Conservation (phyloP, 2,329 filamentous ascomycete species). For the Calonectria multiphialidica region DNA sequence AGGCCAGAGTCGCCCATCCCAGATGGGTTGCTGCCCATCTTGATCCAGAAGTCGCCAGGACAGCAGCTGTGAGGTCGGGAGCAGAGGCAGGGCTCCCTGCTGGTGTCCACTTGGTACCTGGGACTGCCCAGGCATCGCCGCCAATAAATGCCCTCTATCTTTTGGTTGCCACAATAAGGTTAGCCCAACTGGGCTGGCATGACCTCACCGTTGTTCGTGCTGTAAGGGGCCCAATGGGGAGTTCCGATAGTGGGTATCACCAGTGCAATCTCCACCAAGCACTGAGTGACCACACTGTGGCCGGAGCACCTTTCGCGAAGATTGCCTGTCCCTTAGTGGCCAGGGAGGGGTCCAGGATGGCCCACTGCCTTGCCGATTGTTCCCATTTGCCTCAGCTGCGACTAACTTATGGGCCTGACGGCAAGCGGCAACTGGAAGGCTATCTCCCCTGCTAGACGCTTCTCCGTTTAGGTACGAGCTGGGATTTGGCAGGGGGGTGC, state of each 20-base stretch:
- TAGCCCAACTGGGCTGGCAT: slow-evolving; percentile 26
- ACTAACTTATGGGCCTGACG: slow-evolving; percentile 4
- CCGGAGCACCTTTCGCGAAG: not conserved
- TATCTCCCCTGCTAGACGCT: not conserved
- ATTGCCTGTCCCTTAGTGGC: not conserved
- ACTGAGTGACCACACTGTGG: slow-evolving; percentile 14
- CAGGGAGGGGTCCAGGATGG: not conserved
- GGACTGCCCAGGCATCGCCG: not conserved
- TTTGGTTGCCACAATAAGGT: slow-evolving; percentile 23
- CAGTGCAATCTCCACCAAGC: not conserved
- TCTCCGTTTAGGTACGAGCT: not conserved
- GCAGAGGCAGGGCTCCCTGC: not conserved
- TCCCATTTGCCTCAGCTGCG: slow-evolving; percentile 7
- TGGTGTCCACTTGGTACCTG: slow-evolving; percentile 12
- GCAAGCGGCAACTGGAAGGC: slow-evolving; percentile 10
- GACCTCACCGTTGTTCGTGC: slow-evolving; percentile 20
- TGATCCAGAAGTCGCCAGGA: not conserved
- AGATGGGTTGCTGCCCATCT: not conserved
- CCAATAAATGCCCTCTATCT: slow-evolving; percentile 18
- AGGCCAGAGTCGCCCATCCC: not conserved
- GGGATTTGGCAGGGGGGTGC: slow-evolving; percentile 1
- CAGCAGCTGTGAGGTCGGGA: not conserved
- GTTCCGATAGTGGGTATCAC: not conserved
- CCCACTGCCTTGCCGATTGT: slow-evolving; percentile 1
- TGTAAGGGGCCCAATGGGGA: not conserved